Conservation (phyloP, 2,329 filamentous ascomycete genomes). For the Malbranchea zuffiana region DNA sequence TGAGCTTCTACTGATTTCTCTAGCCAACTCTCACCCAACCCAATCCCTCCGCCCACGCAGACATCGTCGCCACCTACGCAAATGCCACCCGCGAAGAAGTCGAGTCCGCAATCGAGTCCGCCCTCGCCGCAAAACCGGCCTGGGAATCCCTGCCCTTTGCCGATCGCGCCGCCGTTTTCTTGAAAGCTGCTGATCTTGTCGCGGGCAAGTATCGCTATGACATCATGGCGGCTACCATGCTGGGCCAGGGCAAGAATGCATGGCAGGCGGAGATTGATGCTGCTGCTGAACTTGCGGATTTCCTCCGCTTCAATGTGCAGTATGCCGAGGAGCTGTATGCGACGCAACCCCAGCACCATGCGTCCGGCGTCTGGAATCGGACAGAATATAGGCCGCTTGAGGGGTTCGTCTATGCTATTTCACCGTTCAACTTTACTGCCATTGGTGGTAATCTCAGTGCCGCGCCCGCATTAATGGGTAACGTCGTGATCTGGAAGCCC, state of each 20-base stretch:
- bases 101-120: slow-evolving; percentile 66
- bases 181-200: slow-evolving; percentile 88
- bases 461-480: slow-evolving; percentile 77
- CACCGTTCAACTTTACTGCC: slow-evolving; percentile 93
- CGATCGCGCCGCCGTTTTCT: slow-evolving; percentile 82
- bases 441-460: slow-evolving; percentile 78
- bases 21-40: slow-evolving; percentile 48
- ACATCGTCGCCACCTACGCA: slow-evolving; percentile 70
- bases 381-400: slow-evolving; percentile 85
- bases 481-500: slow-evolving; percentile 96
- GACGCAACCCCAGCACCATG: slow-evolving; percentile 74
- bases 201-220: slow-evolving; percentile 89
- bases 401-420: slow-evolving; percentile 91
- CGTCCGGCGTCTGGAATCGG: slow-evolving; percentile 79
- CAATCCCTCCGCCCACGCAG: slow-evolving; percentile 71
- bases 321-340: slow-evolving; percentile 85
- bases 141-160: slow-evolving; percentile 84
- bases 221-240: slow-evolving; percentile 88
- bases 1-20: background rate
- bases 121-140: slow-evolving; percentile 66
- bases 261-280: slow-evolving; percentile 99
- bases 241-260: slow-evolving; percentile 94
- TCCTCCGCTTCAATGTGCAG: slow-evolving; percentile 74
- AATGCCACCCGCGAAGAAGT: slow-evolving; percentile 69
- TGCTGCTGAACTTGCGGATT: slow-evolving; percentile 83